Evolutionary conservation across 495 filamentous ascomycete species (phyloP).

Genomic region (Penicillium maclennaniae): DNA sequence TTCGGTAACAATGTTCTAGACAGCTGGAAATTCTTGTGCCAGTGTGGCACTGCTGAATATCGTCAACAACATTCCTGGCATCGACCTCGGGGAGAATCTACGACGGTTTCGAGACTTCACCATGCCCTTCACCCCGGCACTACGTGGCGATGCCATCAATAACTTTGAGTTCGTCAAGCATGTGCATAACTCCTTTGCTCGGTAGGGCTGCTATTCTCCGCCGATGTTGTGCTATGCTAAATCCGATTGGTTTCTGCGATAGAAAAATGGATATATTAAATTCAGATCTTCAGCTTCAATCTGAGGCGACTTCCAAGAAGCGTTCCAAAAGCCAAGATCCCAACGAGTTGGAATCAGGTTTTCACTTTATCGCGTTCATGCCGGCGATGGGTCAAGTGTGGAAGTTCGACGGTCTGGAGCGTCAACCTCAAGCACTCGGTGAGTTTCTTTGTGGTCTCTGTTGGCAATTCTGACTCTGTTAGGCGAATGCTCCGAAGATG

Average conservation of each 20-base stretch:
- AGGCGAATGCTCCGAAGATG: conserved; percentile 37
- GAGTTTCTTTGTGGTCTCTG: conserved; percentile 16
- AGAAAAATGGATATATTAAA: conserved; percentile 77
- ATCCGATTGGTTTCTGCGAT: not conserved
- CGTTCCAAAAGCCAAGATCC: conserved; percentile 32
- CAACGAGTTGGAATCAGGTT: conserved; percentile 51
- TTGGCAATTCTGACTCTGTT: not conserved
- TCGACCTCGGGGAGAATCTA: conserved; percentile 65
- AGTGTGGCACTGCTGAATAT: conserved; percentile 88
- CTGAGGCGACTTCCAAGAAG: conserved; percentile 50
- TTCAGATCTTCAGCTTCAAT: conserved; percentile 64
- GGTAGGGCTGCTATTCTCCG: conserved; percentile 43
- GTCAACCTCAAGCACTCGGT: conserved; percentile 69
- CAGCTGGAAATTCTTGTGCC: conserved; percentile 77
- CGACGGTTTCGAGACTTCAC: conserved; percentile 69
- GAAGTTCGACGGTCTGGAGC: conserved; percentile 85
- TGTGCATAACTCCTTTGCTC: conserved; percentile 82
- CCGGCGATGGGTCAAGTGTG: conserved; percentile 72
- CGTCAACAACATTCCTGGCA: conserved; percentile 70
- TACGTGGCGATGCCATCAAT: conserved; percentile 70
- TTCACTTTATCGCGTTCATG: conserved; percentile 89
- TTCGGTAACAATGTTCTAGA: conserved; percentile 42
- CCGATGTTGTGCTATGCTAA: not conserved
- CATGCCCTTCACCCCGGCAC: conserved; percentile 58
- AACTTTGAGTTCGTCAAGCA: conserved; percentile 72